Conservation (phyloP, 2,329 filamentous ascomycete genomes). For the Ascomycota sp. region DNA sequence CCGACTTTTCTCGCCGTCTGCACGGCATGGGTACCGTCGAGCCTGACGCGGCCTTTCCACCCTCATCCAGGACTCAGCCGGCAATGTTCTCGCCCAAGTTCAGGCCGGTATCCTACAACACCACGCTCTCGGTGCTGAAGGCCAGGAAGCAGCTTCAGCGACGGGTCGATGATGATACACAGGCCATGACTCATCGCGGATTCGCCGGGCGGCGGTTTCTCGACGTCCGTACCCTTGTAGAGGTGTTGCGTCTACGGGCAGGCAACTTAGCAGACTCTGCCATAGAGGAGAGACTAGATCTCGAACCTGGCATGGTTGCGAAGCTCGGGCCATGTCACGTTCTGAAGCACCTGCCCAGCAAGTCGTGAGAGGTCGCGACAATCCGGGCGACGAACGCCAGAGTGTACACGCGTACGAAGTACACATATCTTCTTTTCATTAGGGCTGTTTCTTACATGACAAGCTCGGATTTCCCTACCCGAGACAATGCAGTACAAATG, state of each 20-base stretch:
- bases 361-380: not conserved
- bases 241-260: constrained; percentile 21
- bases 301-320: constrained; percentile 22
- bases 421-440: no score
- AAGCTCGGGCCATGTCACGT: constrained; percentile 20
- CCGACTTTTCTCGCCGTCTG: constrained; percentile 28
- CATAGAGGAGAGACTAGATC: constrained; percentile 23
- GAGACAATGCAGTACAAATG: no score
- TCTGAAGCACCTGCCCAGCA: constrained; percentile 14
- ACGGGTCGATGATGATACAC: constrained; percentile 21
- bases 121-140: constrained; percentile 26
- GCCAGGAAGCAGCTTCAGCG: constrained; percentile 22
- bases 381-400: no score
- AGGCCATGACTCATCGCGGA: constrained; percentile 14
- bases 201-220: constrained; percentile 20
- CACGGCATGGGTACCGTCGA: constrained; percentile 31
- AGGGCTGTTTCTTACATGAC: no score
- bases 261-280: constrained; percentile 15
- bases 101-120: constrained; percentile 16
- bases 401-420: no score
- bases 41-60: constrained; percentile 29
- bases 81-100: no score
- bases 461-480: no score
- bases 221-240: constrained; percentile 22
- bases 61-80: constrained; percentile 27